Evolutionary conservation across 352 stramenopile species (phyloP).

Genomic region (Phytophthora rubi): DNA sequence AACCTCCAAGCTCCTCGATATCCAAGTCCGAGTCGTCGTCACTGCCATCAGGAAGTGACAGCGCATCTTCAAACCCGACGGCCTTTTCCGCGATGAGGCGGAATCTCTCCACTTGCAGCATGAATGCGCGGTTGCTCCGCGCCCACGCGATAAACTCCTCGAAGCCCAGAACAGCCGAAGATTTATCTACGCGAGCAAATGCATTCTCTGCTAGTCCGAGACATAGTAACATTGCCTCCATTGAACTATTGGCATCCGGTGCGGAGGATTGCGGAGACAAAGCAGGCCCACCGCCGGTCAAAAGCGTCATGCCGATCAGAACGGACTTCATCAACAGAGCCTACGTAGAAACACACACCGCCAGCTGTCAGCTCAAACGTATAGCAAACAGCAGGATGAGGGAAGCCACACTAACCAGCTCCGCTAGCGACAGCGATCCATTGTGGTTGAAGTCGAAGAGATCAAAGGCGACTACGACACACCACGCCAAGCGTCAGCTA

Average conservation of each 20-base stretch:
- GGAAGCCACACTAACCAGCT: slow-evolving; percentile 46
- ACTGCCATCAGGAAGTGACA: slow-evolving; percentile 69
- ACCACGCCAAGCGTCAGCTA: not conserved
- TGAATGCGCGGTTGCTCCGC: slow-evolving; percentile 84
- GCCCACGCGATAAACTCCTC: slow-evolving; percentile 87
- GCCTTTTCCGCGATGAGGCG: slow-evolving; percentile 74
- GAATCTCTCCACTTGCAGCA: slow-evolving; percentile 86
- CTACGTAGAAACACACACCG: slow-evolving; percentile 22
- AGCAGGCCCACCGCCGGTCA: slow-evolving; percentile 47
- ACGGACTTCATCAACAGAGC: slow-evolving; percentile 85
- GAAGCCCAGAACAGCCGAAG: slow-evolving; percentile 56
- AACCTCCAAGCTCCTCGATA: slow-evolving; percentile 36
- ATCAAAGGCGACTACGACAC: slow-evolving; percentile 27
- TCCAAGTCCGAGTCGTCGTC: slow-evolving; percentile 84
- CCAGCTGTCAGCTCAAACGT: not conserved
- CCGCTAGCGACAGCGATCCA: slow-evolving; percentile 71
- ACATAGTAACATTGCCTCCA: slow-evolving; percentile 53
- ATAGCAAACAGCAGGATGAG: not conserved
- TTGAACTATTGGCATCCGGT: slow-evolving; percentile 14
- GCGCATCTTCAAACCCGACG: slow-evolving; percentile 63
- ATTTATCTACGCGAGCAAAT: slow-evolving; percentile 62
- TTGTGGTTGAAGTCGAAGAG: slow-evolving; percentile 87
- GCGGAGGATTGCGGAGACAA: not conserved
- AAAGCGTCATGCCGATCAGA: slow-evolving; percentile 68
- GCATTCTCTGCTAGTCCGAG: slow-evolving; percentile 59